These are phyloP conservation scores for Paspalum notatum DNA, from an alignment of 176 grass and related monocot genomes.

Conservation along the genomic window DNA sequence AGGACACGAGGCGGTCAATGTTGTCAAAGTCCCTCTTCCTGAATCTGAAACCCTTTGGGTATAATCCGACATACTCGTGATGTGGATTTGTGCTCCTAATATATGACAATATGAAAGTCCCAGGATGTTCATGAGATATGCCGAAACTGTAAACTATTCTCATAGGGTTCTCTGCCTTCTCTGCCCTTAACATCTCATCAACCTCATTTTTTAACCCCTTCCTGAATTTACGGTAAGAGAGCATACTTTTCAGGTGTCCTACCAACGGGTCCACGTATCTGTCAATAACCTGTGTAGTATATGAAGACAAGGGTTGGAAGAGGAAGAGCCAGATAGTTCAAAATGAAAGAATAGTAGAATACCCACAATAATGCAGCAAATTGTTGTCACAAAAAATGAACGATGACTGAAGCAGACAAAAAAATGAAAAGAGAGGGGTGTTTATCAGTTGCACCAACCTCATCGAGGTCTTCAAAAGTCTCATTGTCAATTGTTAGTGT, in stretches of 20 bases:
- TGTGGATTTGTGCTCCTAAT: constrained; percentile 95
- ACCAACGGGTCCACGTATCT: constrained; percentile 96
- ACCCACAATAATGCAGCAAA: neutral
- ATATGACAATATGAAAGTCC: constrained; percentile 89
- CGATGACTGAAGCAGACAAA: neutral
- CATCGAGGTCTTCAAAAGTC: constrained; percentile 98
- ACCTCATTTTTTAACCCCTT: constrained; percentile 82
- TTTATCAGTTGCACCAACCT: constrained; percentile 57
- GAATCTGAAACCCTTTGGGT: constrained; percentile 91
- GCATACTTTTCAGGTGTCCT: constrained; percentile 82
- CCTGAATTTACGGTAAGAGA: constrained; percentile 88
- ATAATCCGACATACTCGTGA: constrained; percentile 93
- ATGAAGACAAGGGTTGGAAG: neutral
- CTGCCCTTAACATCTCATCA: constrained; percentile 72
- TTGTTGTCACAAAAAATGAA: neutral
- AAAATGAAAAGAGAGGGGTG: neutral
- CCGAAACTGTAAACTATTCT: constrained; percentile 93
- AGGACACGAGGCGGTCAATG: constrained; percentile 77
- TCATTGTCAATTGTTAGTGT: constrained; percentile 84
- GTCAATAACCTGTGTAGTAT: constrained; percentile 77
- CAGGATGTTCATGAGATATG: constrained; percentile 87
- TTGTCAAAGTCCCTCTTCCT: constrained; percentile 93
- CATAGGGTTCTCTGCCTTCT: constrained; percentile 90
- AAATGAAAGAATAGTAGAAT: neutral
- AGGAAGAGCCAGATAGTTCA: neutral